phyloP scores from a whole-genome alignment of 2,329 filamentous ascomycete genomes.

The Apiospora hydei region DNA sequence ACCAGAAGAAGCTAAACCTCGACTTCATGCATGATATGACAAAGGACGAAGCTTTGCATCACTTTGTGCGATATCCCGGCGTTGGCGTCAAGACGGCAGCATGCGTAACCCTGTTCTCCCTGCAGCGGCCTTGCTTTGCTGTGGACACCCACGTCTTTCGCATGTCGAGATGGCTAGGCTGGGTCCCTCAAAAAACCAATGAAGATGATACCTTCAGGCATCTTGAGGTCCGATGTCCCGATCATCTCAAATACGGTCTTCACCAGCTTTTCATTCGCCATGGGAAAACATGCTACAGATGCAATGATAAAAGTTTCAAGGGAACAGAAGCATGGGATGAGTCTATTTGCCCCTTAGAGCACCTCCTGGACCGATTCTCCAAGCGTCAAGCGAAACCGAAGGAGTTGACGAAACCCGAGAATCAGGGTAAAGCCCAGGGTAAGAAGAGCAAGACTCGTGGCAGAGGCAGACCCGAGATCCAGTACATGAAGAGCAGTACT shows the following conservation, averaged over 20 bases:
- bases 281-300: conserved; percentile 57
- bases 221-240: conserved; percentile 58
- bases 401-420: conserved; percentile 23
- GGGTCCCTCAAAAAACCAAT: conserved; percentile 59
- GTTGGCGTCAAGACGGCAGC: conserved; percentile 65
- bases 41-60: conserved; percentile 56
- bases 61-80: conserved; percentile 58
- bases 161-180: conserved; percentile 59
- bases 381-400: conserved; percentile 36
- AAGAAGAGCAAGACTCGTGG: neutral
- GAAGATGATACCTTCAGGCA: conserved; percentile 59
- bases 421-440: conserved; percentile 20
- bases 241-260: conserved; percentile 61
- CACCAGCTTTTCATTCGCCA: conserved; percentile 64
- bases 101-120: conserved; percentile 64
- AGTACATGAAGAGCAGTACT: neutral
- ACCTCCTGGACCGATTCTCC: conserved; percentile 47
- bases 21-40: conserved; percentile 57
- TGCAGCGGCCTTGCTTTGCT: conserved; percentile 61
- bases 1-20: conserved; percentile 64
- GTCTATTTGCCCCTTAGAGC: conserved; percentile 51
- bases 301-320: conserved; percentile 59
- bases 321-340: conserved; percentile 69
- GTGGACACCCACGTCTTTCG: conserved; percentile 65
- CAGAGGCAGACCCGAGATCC: neutral